A percentile compares a stretch with the other conserved stretches of the same genome.
Conservation (phyloP, 495 filamentous ascomycete genomes). For the Glarea lozoyensis region DNA sequence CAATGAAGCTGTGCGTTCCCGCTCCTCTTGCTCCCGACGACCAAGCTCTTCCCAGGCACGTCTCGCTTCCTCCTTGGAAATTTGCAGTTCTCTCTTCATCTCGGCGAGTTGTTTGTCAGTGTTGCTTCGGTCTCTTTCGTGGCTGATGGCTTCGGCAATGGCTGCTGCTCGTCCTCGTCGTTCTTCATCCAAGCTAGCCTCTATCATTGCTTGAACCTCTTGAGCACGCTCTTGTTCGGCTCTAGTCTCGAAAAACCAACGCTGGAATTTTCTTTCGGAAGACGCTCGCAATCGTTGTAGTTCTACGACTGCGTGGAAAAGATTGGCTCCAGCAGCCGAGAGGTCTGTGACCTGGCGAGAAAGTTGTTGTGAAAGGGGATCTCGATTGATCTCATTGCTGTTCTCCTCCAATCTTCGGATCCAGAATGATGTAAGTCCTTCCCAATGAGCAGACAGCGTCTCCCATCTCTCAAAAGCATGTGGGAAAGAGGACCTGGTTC, state of each 20-base stretch:
- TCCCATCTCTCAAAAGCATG: conserved; percentile 99
- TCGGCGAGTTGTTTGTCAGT: conserved; percentile 71
- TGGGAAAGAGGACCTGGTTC: conserved; percentile 56
- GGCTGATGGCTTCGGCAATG: conserved; percentile 49
- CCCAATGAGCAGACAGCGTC: conserved; percentile 93
- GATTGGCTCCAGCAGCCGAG: conserved; percentile 89
- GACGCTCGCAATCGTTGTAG: conserved; percentile 91
- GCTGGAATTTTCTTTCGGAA: conserved; percentile 94
- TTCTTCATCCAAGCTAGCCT: conserved; percentile 64
- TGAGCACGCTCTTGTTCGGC: conserved; percentile 76
- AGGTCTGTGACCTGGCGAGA: conserved; percentile 91
- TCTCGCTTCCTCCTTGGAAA: conserved; percentile 92
- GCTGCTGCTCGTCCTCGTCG: conserved; percentile 58
- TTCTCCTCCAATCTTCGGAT: conserved; percentile 86
- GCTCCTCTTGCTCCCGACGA: conserved; percentile 85
- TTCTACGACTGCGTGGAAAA: conserved; percentile 97
- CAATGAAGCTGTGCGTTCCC: conserved; percentile 79
- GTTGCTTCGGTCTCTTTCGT: conserved; percentile 50
- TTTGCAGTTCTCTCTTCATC: conserved; percentile 82
- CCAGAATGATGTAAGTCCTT: conserved; percentile 95
- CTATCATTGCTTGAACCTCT: conserved; percentile 75
- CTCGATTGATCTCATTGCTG: conserved; percentile 68
- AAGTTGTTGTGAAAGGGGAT: conserved; percentile 79
- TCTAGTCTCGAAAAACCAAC: conserved; percentile 96
- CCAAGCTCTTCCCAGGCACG: conserved; percentile 97